phyloP scores from a whole-genome alignment of 2,329 filamentous ascomycete species.

The Sphaceloma murrayae region DNA sequence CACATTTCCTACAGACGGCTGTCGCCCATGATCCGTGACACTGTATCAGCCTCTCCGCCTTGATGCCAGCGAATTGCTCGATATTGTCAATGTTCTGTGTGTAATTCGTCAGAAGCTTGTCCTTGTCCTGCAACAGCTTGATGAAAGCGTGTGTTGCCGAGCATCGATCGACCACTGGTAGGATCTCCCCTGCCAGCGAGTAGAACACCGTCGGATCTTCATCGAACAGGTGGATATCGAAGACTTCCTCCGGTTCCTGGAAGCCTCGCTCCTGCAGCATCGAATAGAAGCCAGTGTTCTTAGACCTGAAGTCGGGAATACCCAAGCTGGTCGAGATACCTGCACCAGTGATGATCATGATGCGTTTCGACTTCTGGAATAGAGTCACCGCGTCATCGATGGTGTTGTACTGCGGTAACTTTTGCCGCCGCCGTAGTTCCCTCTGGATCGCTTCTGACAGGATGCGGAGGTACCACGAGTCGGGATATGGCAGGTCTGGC shows the following conservation, averaged over 20 bases:
- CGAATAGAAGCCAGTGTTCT: conserved; percentile 83
- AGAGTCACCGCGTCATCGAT: conserved; percentile 78
- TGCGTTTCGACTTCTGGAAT: conserved; percentile 64
- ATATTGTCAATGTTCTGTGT: conserved; percentile 98
- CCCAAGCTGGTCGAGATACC: conserved; percentile 95
- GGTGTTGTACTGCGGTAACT: conserved; percentile 70
- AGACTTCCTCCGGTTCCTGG: conserved; percentile 85
- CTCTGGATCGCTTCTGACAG: conserved; percentile 68
- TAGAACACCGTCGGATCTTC: conserved; percentile 84
- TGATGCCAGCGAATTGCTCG: conserved; percentile 76
- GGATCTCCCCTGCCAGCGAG: conserved; percentile 78
- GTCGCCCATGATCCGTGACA: conserved; percentile 95
- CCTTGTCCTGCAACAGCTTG: conserved; percentile 72
- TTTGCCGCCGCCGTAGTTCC: conserved; percentile 71
- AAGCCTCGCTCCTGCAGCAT: conserved; percentile 69
- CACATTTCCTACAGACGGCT: conserved; percentile 78
- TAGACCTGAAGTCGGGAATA: conserved; percentile 93
- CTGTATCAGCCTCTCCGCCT: conserved; percentile 74
- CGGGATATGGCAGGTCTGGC: conserved; percentile 62
- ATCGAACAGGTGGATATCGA: conserved; percentile 79
- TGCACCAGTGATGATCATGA: conserved; percentile 88
- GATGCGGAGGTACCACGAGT: conserved; percentile 59
- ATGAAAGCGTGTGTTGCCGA: conserved; percentile 95
- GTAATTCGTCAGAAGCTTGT: conserved; percentile 90
- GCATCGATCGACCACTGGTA: conserved; percentile 64